Conservation (phyloP, 2,329 filamentous ascomycete species). For the Sclerotinia subarctica region DNA sequence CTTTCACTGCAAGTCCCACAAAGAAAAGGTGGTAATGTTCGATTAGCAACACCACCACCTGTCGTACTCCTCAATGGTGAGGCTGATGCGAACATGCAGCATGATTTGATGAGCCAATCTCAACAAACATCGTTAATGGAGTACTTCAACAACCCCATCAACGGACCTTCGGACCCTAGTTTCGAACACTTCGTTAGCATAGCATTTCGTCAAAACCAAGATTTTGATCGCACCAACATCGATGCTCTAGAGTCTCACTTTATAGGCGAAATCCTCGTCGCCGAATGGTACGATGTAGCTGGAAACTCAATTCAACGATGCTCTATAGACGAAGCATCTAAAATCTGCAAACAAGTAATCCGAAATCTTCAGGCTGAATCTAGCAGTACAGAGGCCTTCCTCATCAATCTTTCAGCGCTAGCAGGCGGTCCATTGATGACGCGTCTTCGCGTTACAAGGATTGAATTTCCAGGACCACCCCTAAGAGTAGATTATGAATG, state of each 20-base stretch:
- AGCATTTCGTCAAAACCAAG: conserved; percentile 35
- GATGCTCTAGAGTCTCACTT: conserved; percentile 56
- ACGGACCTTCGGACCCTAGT: conserved; percentile 26
- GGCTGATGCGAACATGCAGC: conserved; percentile 36
- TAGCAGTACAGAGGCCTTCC: conserved; percentile 51
- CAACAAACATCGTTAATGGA: conserved; percentile 34
- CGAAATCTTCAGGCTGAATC: conserved; percentile 52
- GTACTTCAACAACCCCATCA: conserved; percentile 31
- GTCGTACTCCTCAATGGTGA: conserved; percentile 50
- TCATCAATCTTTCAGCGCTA: conserved; percentile 58
- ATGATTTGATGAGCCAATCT: conserved; percentile 26
- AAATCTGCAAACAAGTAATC: conserved; percentile 53
- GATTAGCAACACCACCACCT: conserved; percentile 54
- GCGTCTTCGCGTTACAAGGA: conserved; percentile 43
- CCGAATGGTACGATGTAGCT: conserved; percentile 50
- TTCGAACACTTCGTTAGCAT: conserved; percentile 34
- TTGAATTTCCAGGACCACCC: conserved; percentile 40
- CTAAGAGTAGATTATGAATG: conserved; percentile 49
- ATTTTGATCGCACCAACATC: conserved; percentile 49
- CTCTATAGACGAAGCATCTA: conserved; percentile 51
- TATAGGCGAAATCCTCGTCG: conserved; percentile 48
- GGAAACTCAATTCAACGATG: conserved; percentile 46
- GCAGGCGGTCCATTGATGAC: conserved; percentile 54
- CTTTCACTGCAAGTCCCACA: conserved; percentile 63
- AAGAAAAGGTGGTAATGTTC: conserved; percentile 56